A percentile compares a stretch with the other conserved stretches of the same genome.
Evolutionary conservation across 306 rosid species (phyloP).

Genomic region (Nissolia schottii): DNA sequence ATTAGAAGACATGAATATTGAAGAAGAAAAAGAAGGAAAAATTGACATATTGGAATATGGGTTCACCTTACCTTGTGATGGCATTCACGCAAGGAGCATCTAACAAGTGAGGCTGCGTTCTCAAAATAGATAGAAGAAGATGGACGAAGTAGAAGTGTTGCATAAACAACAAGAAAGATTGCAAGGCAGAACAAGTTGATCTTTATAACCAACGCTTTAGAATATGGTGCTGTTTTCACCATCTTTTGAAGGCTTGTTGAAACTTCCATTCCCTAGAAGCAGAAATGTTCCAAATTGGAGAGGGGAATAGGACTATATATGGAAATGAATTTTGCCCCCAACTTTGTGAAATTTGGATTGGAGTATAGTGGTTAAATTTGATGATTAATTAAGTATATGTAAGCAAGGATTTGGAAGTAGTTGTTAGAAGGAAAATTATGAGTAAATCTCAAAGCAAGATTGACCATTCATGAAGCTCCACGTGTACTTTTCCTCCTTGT

Average conservation of each 20-base stretch:
- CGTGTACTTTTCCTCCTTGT: conserved; percentile 35
- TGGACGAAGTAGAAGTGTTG: conserved; percentile 72
- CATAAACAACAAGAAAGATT: conserved; percentile 53
- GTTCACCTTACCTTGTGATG: conserved; percentile 99
- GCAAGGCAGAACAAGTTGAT: conserved; percentile 67
- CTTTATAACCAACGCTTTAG: conserved; percentile 68
- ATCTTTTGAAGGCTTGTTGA: conserved; percentile 41
- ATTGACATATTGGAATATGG: conserved; percentile 22
- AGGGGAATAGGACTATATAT: conserved; percentile 30
- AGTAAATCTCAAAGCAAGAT: conserved; percentile 42
- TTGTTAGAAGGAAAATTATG: conserved; percentile 46
- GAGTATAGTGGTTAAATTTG: conserved; percentile 22
- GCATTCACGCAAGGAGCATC: conserved; percentile 76
- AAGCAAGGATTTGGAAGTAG: conserved; percentile 33
- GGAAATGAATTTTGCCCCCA: not conserved
- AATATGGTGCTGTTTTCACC: conserved; percentile 55
- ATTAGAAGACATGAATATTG: not conserved
- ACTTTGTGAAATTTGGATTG: conserved; percentile 4
- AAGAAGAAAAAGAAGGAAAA: not conserved
- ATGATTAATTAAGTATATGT: conserved; percentile 28
- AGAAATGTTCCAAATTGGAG: not conserved
- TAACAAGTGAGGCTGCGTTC: conserved; percentile 63
- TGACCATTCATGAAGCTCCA: conserved; percentile 43
- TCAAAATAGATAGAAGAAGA: conserved; percentile 59
- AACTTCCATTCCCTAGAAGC: conserved; percentile 32